Evolutionary conservation across 1,284 basidiomycete species (phyloP), one percentile per base, ranked within the genome.

Genomic region (Ceratobasidium sp.): DNA sequence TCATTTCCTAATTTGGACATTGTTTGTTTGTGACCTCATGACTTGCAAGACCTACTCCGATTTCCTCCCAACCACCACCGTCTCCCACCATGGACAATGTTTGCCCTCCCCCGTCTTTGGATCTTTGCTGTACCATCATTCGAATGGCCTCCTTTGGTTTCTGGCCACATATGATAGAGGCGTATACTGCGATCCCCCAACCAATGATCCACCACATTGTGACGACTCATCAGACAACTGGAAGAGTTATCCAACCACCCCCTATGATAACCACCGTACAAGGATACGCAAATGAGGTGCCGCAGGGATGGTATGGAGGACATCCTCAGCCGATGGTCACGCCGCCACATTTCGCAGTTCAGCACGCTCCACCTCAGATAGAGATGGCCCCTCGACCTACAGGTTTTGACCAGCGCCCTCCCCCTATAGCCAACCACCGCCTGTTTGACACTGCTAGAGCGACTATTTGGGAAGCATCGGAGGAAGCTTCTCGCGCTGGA

Each of bases 281-380:
- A 9, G 39, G 3, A 20, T 63, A 63, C 42, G 28, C 28, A 20
- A 49, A 51, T 67, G n/a, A 42, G n/a, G 64, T n/a, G 7, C 64
- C 64, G 46, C 44, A 67, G n/a, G 26, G 10, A 12, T 49, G 28
- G 44, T 51, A 49, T 67, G 42, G 64, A 26, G 49, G 42, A 13
- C 23, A 46, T 67, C 64, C 20, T 12, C 64, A 23, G 44, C 39
- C 44, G n/a, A 51, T 51, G 15, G 26, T 67, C 44, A 18, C 49
- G 64, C 44, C 49, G 49, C 64, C 64, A 51, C 64, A 67, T 49
- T 49, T 49, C 46, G 46, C 46, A 18, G 46, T 49, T 33, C 33
- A 33, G 44, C 15, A 28, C 13, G 64, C 64, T 5, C 20, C 64
- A 67, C 64, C 49, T 28, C 9, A 42, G 44, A 42, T 28, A 7